Conservation (phyloP, 768 basidiomycete species). For the Pleurotus ostreatus region DNA sequence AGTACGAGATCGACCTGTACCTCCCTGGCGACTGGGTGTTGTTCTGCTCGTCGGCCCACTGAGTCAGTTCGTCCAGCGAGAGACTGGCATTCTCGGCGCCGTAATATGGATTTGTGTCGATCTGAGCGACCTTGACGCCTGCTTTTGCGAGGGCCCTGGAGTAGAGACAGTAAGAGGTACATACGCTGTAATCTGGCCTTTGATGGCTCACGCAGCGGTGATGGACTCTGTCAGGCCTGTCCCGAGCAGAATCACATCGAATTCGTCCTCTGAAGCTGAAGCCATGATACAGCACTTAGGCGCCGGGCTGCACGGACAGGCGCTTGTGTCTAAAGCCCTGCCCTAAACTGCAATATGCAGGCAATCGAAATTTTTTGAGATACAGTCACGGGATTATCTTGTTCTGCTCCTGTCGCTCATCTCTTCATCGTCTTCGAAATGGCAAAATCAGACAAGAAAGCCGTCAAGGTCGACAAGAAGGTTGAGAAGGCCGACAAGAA, state of each 20-base stretch:
- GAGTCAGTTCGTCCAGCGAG: conserved; percentile 72
- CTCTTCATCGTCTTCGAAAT: conserved; percentile 26
- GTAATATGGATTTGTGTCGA: conserved; percentile 84
- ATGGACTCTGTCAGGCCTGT: conserved; percentile 88
- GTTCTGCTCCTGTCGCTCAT: conserved; percentile 1
- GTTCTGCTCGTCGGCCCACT: conserved; percentile 52
- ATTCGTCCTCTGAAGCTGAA: conserved; percentile 26
- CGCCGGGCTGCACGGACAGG: neutral
- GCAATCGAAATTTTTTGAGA: conserved; percentile 2
- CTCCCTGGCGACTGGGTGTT: neutral
- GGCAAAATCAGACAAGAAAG: conserved; percentile 49
- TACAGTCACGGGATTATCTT: conserved; percentile 1
- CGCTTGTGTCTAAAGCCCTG: neutral
- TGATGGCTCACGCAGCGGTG: conserved; percentile 71
- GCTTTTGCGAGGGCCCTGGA: conserved; percentile 83
- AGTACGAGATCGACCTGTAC: conserved; percentile 42
- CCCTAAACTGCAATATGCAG: conserved; percentile 2
- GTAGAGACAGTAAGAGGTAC: conserved; percentile 11
- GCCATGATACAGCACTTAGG: neutral
- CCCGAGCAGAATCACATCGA: conserved; percentile 69
- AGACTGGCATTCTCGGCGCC: conserved; percentile 81
- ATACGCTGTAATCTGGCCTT: neutral
- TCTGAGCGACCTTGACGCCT: conserved; percentile 82
- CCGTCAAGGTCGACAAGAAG: conserved; percentile 31
- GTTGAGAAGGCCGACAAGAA: conserved; percentile 28